phyloP scores from a whole-genome alignment of 805 yeast genomes.

The Metschnikowia chrysomelidarum region DNA sequence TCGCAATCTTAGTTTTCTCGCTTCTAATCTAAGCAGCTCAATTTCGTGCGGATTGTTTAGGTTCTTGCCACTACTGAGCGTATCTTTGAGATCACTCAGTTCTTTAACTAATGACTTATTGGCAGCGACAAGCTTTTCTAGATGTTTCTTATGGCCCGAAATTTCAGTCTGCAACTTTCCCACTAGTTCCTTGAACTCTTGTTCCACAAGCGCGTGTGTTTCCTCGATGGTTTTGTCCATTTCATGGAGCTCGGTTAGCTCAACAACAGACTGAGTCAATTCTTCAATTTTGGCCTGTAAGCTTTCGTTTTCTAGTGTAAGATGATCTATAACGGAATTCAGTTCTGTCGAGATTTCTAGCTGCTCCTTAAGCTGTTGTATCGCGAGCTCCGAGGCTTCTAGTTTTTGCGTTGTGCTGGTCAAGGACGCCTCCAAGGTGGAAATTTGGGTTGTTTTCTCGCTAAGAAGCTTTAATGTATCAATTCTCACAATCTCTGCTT shows the following conservation, averaged over 20 bases:
- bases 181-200: slow-evolving; percentile 30
- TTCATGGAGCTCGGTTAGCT: slow-evolving; percentile 48
- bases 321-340: slow-evolving; percentile 34
- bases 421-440: slow-evolving; percentile 3
- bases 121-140: slow-evolving; percentile 2
- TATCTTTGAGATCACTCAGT: slow-evolving; percentile 5
- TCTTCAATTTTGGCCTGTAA: slow-evolving; percentile 31
- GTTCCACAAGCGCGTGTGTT: slow-evolving; percentile 41
- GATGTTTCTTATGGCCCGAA: slow-evolving; percentile 1
- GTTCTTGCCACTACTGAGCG: neutral
- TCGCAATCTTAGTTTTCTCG: slow-evolving; percentile 3
- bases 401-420: slow-evolving; percentile 13
- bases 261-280: slow-evolving; percentile 40
- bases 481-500: slow-evolving; percentile 24
- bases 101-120: slow-evolving; percentile 4
- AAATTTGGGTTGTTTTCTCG: slow-evolving; percentile 1
- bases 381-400: slow-evolving; percentile 22
- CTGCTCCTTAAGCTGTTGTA: slow-evolving; percentile 29
- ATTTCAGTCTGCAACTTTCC: slow-evolving; percentile 5
- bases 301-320: slow-evolving; percentile 35
- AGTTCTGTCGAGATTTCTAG: slow-evolving; percentile 35
- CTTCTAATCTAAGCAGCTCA: slow-evolving; percentile 5
- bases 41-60: slow-evolving; percentile 2
- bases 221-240: slow-evolving; percentile 52
- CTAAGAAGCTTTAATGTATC: slow-evolving; percentile 19